Evolutionary conservation across 2,329 filamentous ascomycete genomes (phyloP).

Genomic region (Trichoderma sp.): DNA sequence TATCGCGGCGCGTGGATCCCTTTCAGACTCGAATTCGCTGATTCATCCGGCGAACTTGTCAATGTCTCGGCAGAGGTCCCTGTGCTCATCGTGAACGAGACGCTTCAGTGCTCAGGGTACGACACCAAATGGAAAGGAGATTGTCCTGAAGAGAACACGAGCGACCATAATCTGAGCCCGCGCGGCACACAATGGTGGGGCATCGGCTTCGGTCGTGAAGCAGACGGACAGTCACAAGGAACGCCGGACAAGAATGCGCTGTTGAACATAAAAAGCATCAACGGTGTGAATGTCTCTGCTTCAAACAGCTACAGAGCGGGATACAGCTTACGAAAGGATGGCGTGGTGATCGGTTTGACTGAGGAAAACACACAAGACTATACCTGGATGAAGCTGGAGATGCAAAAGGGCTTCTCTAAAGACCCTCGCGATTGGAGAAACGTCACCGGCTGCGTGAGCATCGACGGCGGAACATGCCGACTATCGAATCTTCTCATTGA

Average conservation of each 20-base stretch:
- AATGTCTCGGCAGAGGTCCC: not conserved
- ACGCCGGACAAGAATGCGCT: not conserved
- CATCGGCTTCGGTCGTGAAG: not conserved
- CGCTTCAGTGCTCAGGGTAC: not conserved
- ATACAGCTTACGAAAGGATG: not conserved
- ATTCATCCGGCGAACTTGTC: not conserved
- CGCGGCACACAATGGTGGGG: not conserved
- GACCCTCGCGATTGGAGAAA: not conserved
- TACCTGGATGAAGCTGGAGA: not conserved
- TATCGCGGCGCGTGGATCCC: not conserved
- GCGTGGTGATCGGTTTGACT: not conserved
- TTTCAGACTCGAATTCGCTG: not conserved
- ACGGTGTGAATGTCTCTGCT: not conserved
- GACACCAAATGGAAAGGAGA: not conserved
- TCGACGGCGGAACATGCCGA: not conserved
- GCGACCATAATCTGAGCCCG: not conserved
- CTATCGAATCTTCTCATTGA: not conserved
- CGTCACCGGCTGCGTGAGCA: not conserved
- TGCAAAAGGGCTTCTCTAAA: not conserved
- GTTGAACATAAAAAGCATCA: not conserved
- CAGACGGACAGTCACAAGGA: not conserved
- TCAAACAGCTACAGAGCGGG: not conserved
- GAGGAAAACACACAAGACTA: not conserved
- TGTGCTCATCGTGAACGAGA: not conserved
- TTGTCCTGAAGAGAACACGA: not conserved